These are phyloP conservation scores for Whalleya microplaca DNA, from an alignment of 2,329 filamentous ascomycete genomes.

Conservation along the genomic window DNA sequence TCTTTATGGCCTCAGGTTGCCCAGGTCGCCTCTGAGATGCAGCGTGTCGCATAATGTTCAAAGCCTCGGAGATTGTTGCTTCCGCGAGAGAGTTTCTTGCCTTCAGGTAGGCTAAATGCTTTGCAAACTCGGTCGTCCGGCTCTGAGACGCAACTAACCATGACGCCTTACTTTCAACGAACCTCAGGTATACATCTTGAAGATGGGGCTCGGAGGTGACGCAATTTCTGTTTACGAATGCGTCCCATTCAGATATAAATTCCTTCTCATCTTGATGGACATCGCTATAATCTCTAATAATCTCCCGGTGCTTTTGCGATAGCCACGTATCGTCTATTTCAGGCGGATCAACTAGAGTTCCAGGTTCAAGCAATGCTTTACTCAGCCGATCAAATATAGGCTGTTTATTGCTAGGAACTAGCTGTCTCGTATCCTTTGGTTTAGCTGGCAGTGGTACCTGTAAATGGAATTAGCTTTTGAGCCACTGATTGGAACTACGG, in stretches of 20 bases:
- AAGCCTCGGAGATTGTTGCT: slow-evolving; percentile 46
- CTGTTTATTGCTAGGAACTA: slow-evolving; percentile 55
- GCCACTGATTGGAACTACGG: too few relatives aligned
- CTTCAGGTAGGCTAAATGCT: slow-evolving; percentile 56
- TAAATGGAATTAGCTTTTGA: slow-evolving; percentile 16
- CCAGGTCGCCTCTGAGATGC: slow-evolving; percentile 37
- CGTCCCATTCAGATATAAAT: slow-evolving; percentile 62
- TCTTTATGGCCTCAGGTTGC: slow-evolving; percentile 28
- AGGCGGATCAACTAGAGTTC: slow-evolving; percentile 49
- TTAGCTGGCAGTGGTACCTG: slow-evolving; percentile 19
- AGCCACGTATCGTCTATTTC: slow-evolving; percentile 56
- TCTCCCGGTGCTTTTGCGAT: slow-evolving; percentile 62
- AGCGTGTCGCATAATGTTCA: slow-evolving; percentile 48
- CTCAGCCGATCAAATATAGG: slow-evolving; percentile 62
- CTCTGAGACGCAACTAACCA: slow-evolving; percentile 56
- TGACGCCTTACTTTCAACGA: slow-evolving; percentile 51
- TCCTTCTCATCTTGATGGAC: slow-evolving; percentile 59
- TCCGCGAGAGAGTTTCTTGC: slow-evolving; percentile 53
- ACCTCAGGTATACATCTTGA: slow-evolving; percentile 54
- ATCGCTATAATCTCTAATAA: slow-evolving; percentile 60
- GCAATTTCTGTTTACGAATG: slow-evolving; percentile 55
- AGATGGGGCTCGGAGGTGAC: slow-evolving; percentile 57
- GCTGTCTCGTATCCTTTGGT: slow-evolving; percentile 39
- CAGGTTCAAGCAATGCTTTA: slow-evolving; percentile 54
- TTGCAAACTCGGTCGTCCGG: slow-evolving; percentile 58